Evolutionary conservation across 116 monocot genomes (phyloP), one percentile per base, ranked within the genome.

Genomic region (Trichopus zeylanicus): DNA sequence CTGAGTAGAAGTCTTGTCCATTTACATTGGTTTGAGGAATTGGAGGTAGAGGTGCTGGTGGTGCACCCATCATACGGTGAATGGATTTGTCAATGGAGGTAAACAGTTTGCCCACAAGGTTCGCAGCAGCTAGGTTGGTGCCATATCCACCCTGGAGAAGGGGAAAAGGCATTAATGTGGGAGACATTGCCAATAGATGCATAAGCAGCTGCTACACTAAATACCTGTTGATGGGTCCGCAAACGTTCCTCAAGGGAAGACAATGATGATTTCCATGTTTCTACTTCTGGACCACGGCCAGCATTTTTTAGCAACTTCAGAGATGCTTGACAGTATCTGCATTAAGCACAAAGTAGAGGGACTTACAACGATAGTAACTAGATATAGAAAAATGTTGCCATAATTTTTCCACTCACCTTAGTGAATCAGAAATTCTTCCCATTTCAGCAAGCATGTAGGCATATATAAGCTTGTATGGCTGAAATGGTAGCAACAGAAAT

Each of bases 401-500:
- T n/a, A 73, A 29, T 26, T 46, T 10, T 33, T 32, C 24, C 30
- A 60, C 72, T 25, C 56, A 98, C 98, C 70, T 88, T 32, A 91
- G 60, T 64, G 98, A 85, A 62, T 91, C 91, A 32, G 88, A 76
- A 67, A 98, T 67, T 30, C 81, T 98, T 27, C 98, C 98, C 53
- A 92, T 76, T 73, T 98, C 98, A 33, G 80, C 98, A 13, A 98
- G 76, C 91, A 98, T 98, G 65, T 82, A 63, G 16, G 98, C 98
- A 83, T 98, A 98, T 24, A 91, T 68, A 37, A 98, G 82, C 70
- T 98, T 98, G 48, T 98, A 98, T 30, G 98, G 92, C 53, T 98
- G 92, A 66, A 91, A 88, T 31, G 85, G 78, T 54, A 80, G 70
- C 57, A 91, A 64, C 25, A 87, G 66, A 69, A 80, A 98, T 60